Base-by-base conservation (phyloP, 2,329 filamentous ascomycete genomes). In the Leptographium wingfieldii region DNA sequence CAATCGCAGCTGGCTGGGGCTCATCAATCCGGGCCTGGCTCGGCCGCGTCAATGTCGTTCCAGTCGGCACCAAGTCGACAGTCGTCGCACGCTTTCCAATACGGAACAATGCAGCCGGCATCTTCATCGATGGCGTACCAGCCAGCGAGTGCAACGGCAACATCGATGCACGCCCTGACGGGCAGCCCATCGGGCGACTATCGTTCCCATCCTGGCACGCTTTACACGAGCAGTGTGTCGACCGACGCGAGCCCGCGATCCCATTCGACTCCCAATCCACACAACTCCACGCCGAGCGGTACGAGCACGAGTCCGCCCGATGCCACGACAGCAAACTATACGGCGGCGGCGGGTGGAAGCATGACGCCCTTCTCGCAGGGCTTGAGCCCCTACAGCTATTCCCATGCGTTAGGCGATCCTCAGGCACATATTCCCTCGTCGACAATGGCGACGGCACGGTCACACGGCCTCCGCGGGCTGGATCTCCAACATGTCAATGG, bases 71-170 rank as follows among this genome's bases (percentile, higher is more conserved):
- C 57, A 2, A 62, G 56, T 56, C 49, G 61, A 3, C 64, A 63
- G 25, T 62, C 64, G 2, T 59, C 62, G 1, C 62, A 64, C 51
- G 59, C 59, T 2, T 64, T 63, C 46, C 43, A 48, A 11, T 65
- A 63, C 46, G 58, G 61, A 3, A 14, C 57, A 1, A 40, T 64
- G 31, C 51, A 65, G 43, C 51, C 55, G 10, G 62, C 64, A 40
- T 60, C 64, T 1, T 61, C 62, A 10, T 61, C 64, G 9, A 55
- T 63, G 58, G 58, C 38, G 11, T 63, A 64, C 51, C 63, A 61
- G 51, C 57, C 62, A 16, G 60, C 60, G 22, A 61, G 60, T 27
- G 57, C 59, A 0, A 59, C 60, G 9, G 56, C 62, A n/a, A 60
- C 62, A 3, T 59, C 61, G 38, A 55, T 57, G 1, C 61, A 61